A percentile compares a stretch with the other conserved stretches of the same genome.
Evolutionary conservation across 371 early-diverging fungal genomes (phyloP).

Genomic region (Rhizopus stolonifer): DNA sequence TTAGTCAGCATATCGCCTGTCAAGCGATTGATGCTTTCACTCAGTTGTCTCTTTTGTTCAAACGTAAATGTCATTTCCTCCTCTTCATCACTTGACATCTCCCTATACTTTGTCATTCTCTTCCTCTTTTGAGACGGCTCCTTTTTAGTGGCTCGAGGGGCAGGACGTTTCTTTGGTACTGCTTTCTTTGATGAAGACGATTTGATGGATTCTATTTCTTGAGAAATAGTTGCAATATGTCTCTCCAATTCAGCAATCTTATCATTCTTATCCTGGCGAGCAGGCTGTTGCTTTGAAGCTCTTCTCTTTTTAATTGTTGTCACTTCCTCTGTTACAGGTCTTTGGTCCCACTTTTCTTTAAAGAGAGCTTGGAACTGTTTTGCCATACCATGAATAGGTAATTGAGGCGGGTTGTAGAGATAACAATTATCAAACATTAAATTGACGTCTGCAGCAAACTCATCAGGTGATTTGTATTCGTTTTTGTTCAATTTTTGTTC

Average conservation of each 20-base stretch:
- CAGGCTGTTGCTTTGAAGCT: neutral
- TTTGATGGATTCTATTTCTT: slow-evolving; percentile 65
- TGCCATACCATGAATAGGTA: slow-evolving; percentile 87
- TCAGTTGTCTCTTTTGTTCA: slow-evolving; percentile 87
- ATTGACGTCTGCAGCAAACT: slow-evolving; percentile 82
- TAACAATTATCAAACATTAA: slow-evolving; percentile 94
- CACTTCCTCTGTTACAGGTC: slow-evolving; percentile 8
- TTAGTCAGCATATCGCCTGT: slow-evolving; percentile 69
- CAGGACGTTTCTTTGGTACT: slow-evolving; percentile 17
- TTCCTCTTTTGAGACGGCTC: neutral
- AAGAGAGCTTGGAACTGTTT: slow-evolving; percentile 79
- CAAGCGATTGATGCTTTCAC: slow-evolving; percentile 76
- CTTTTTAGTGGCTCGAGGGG: slow-evolving; percentile 9
- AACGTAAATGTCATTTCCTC: slow-evolving; percentile 64
- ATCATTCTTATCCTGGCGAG: slow-evolving; percentile 20
- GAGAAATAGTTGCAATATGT: slow-evolving; percentile 59
- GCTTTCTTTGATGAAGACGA: slow-evolving; percentile 35
- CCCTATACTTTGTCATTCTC: slow-evolving; percentile 1
- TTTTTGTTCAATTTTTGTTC: slow-evolving; percentile 78
- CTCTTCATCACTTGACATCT: neutral
- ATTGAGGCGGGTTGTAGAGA: slow-evolving; percentile 86
- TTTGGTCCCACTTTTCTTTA: slow-evolving; percentile 78
- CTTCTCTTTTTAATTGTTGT: neutral
- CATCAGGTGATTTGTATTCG: slow-evolving; percentile 67
- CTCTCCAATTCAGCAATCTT: slow-evolving; percentile 65